phyloP scores from a whole-genome alignment of 768 basidiomycete genomes.

The Tephrocybe sp. region DNA sequence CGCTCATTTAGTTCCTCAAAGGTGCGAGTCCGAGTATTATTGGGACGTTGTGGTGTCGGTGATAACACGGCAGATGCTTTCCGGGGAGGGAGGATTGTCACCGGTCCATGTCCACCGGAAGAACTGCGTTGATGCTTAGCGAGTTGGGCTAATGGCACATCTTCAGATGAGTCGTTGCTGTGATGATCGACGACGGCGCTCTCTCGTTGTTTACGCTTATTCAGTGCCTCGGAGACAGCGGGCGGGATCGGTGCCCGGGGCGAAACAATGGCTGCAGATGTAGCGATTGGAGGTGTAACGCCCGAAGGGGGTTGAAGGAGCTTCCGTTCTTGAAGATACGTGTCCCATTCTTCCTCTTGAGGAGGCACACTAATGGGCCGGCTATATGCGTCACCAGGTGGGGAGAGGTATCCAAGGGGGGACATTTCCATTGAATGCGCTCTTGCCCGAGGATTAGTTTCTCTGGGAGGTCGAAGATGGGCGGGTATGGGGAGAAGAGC shows the following conservation, averaged over 20 bases:
- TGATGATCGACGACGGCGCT: conserved; percentile 42
- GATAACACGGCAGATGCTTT: conserved; percentile 37
- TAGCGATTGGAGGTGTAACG: conserved; percentile 72
- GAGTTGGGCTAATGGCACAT: conserved; percentile 42
- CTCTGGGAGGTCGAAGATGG: conserved; percentile 70
- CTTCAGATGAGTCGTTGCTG: conserved; percentile 44
- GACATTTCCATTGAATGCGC: conserved; percentile 74
- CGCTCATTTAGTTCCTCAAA: conserved; percentile 87
- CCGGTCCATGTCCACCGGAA: conserved; percentile 31
- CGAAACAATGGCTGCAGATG: conserved; percentile 42
- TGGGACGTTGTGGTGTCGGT: conserved; percentile 50
- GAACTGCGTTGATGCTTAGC: conserved; percentile 26
- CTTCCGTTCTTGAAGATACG: conserved; percentile 81
- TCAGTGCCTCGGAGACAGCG: conserved; percentile 74
- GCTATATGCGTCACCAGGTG: conserved; percentile 52
- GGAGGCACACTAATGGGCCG: conserved; percentile 75
- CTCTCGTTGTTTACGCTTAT: conserved; percentile 68
- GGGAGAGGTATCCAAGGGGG: conserved; percentile 38
- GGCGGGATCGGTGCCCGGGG: conserved; percentile 57
- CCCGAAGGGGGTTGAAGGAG: conserved; percentile 82
- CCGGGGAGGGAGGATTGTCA: conserved; percentile 48
- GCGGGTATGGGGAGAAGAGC: conserved; percentile 45
- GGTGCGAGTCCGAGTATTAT: conserved; percentile 58
- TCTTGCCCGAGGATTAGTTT: conserved; percentile 63
- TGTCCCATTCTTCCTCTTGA: conserved; percentile 80